Conservation (phyloP, 495 filamentous ascomycete genomes). For the Lindgomyces ingoldianus region DNA sequence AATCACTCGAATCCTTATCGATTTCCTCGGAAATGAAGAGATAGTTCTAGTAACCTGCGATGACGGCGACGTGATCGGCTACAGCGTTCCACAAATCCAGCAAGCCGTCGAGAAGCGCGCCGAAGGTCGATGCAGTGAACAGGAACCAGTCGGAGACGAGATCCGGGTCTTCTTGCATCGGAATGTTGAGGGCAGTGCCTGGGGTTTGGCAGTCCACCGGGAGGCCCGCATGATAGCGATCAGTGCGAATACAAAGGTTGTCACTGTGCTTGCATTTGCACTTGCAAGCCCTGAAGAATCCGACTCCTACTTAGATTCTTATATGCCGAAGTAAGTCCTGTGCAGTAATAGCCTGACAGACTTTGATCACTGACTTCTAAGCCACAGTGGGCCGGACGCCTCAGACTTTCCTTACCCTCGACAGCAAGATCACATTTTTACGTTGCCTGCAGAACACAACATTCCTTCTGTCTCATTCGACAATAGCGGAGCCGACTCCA, state of each 20-base stretch:
- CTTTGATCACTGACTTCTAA: background rate
- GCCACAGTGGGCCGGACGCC: background rate
- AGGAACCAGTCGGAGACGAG: background rate
- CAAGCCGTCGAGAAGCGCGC: conserved; percentile 45
- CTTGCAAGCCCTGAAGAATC: conserved; percentile 44
- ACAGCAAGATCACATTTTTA: conserved; percentile 9
- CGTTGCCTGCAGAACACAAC: conserved; percentile 50
- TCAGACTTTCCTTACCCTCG: conserved; percentile 18
- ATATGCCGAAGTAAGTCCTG: background rate
- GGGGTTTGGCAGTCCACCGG: conserved; percentile 86
- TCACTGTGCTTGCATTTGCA: conserved; percentile 75
- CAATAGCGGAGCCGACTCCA: conserved; percentile 61
- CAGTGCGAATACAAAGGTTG: conserved; percentile 66
- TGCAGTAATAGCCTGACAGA: too few species aligned
- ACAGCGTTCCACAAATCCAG: conserved; percentile 64
- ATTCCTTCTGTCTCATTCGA: conserved; percentile 78
- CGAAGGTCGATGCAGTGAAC: background rate
- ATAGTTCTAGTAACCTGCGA: conserved; percentile 75
- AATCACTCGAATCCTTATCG: conserved; percentile 77
- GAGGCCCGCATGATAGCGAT: conserved; percentile 77
- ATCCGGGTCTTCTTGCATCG: conserved; percentile 40
- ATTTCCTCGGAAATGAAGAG: conserved; percentile 78
- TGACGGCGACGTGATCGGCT: conserved; percentile 85
- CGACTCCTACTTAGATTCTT: background rate
- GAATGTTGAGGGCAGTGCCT: conserved; percentile 76